Evolutionary conservation across 1,284 basidiomycete genomes (phyloP).

Genomic region (Apiotrichum gracile): DNA sequence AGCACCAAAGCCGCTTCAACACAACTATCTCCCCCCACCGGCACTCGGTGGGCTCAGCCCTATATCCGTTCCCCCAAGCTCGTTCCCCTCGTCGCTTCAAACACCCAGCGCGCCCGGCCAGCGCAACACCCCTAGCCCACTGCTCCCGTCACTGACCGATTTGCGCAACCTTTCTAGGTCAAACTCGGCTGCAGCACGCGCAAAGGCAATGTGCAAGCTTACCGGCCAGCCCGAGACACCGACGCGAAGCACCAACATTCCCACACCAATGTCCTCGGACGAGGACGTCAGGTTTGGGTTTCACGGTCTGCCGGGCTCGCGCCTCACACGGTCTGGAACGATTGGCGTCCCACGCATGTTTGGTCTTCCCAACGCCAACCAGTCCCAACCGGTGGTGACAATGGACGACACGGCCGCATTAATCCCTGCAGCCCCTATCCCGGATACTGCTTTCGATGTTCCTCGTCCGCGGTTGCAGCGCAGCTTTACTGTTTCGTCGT

Average conservation of each 20-base stretch:
- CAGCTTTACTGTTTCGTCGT: slow-evolving; percentile 43
- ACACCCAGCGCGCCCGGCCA: slow-evolving; percentile 9
- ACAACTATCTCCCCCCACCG: neutral
- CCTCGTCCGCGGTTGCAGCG: slow-evolving; percentile 40
- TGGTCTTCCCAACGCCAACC: neutral
- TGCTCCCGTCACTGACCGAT: slow-evolving; percentile 39
- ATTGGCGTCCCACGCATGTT: slow-evolving; percentile 31
- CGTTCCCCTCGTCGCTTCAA: slow-evolving; percentile 10
- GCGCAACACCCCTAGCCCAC: slow-evolving; percentile 39
- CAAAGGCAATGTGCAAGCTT: slow-evolving; percentile 44
- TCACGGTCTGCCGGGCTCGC: slow-evolving; percentile 6
- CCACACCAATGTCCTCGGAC: slow-evolving; percentile 12
- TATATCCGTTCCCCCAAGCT: slow-evolving; percentile 13
- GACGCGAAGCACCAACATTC: slow-evolving; percentile 4
- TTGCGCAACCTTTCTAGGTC: slow-evolving; percentile 41
- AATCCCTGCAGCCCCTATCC: slow-evolving; percentile 8
- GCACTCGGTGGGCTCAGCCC: slow-evolving; percentile 21
- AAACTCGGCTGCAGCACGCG: slow-evolving; percentile 43
- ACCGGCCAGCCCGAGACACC: slow-evolving; percentile 30
- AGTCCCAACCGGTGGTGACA: neutral
- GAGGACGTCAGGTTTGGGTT: slow-evolving; percentile 18
- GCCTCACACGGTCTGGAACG: slow-evolving; percentile 29
- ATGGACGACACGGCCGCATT: neutral
- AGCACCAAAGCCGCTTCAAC: neutral
- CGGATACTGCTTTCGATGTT: slow-evolving; percentile 15